phyloP scores from a whole-genome alignment of 1,139 yeast species.

The Zygoascus sp. region DNA sequence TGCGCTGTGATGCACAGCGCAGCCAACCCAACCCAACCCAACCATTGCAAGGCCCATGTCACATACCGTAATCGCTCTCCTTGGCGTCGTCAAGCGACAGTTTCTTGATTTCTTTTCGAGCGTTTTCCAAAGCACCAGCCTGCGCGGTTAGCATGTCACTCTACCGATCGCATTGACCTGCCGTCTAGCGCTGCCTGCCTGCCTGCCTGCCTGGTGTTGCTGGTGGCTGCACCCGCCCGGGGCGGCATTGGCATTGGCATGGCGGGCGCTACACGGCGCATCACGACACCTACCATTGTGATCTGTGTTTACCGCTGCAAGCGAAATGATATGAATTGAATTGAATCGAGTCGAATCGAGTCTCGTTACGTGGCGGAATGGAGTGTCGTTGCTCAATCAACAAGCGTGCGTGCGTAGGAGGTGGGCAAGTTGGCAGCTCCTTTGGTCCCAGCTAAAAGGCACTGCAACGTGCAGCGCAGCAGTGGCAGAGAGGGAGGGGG shows the following conservation, averaged over 20 bases:
- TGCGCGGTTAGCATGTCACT: constrained; percentile 13
- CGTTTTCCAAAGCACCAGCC: constrained; percentile 98
- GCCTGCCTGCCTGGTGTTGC: background rate
- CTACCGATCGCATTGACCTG: background rate
- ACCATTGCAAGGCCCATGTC: no score
- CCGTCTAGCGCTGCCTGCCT: background rate
- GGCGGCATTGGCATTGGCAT: no score
- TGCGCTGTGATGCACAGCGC: no score
- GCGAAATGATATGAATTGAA: background rate
- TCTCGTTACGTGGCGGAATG: background rate
- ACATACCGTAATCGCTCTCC: constrained; percentile 75
- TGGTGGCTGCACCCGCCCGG: background rate
- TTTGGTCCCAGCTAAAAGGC: background rate
- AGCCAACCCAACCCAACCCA: no score
- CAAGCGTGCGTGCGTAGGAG: background rate
- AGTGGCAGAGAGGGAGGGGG: no score
- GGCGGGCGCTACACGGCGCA: no score
- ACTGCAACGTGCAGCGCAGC: background rate
- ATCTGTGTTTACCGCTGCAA: background rate
- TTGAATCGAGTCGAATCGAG: no score
- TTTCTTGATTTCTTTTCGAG: constrained; percentile 88
- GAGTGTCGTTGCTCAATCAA: background rate
- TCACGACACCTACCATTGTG: background rate
- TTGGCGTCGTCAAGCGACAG: constrained; percentile 68
- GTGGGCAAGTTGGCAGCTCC: background rate